Conservation (phyloP, 2,329 filamentous ascomycete species). For the Monosporascus cannonballus region DNA sequence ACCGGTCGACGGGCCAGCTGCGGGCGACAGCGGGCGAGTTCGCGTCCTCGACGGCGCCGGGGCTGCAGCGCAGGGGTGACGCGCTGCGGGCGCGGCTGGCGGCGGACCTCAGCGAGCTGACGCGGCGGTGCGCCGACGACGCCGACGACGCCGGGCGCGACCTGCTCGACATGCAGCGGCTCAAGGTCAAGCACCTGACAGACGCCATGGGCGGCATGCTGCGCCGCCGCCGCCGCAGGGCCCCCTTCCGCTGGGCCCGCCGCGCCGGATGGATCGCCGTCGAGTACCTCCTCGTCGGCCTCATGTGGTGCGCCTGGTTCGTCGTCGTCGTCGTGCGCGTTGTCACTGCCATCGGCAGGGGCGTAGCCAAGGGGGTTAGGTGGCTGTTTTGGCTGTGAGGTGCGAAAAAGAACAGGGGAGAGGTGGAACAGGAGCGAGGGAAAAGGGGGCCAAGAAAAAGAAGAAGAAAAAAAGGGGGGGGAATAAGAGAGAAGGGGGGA, state of each 20-base stretch:
- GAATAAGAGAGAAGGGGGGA: too few species aligned
- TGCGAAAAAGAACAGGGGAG: too few species aligned
- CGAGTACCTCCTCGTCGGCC: conserved; percentile 80
- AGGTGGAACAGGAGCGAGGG: too few species aligned
- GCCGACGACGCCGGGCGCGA: conserved; percentile 75
- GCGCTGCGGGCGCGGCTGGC: conserved; percentile 40
- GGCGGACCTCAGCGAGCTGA: conserved; percentile 51
- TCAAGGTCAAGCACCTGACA: conserved; percentile 73
- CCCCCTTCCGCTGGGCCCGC: conserved; percentile 64
- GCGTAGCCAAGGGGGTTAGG: conserved; percentile 52
- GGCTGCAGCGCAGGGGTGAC: conserved; percentile 44
- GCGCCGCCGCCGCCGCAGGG: conserved; percentile 52
- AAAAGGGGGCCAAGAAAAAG: too few species aligned
- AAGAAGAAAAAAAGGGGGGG: too few species aligned
- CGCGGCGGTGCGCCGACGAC: conserved; percentile 65
- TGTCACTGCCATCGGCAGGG: conserved; percentile 56
- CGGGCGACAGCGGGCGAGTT: conserved; percentile 55
- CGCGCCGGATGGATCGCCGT: conserved; percentile 73
- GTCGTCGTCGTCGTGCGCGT: conserved; percentile 72
- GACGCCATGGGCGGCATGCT: conserved; percentile 76
- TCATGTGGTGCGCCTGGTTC: conserved; percentile 95
- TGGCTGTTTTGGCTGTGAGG: conserved; percentile 78
- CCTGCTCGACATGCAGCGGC: conserved; percentile 67
- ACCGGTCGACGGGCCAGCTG: conserved; percentile 47
- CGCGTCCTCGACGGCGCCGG: conserved; percentile 47